Percentiles rank a stretch among this genome's conserved stretches.
Conservation (phyloP, 2,329 filamentous ascomycete genomes). For the Pseudocercospora vitis region DNA sequence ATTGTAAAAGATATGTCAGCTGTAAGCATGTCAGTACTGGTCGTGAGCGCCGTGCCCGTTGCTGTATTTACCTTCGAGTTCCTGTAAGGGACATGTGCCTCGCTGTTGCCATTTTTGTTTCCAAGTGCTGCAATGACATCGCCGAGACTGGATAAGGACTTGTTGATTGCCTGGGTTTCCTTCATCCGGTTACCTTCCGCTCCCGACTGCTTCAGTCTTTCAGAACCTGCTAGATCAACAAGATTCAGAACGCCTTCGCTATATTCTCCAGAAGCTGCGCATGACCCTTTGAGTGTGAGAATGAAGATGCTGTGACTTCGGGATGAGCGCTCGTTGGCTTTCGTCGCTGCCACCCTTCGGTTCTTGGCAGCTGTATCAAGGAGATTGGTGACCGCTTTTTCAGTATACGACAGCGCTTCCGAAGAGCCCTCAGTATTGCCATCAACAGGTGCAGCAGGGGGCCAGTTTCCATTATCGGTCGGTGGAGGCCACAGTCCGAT, state of each 20-base stretch:
- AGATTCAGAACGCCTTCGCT: conserved; percentile 94
- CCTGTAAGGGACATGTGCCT: conserved; percentile 78
- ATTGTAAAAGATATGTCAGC: conserved; percentile 92
- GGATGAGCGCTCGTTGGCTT: conserved; percentile 91
- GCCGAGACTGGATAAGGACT: conserved; percentile 83
- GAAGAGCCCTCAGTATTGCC: conserved; percentile 2
- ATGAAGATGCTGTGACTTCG: conserved; percentile 97
- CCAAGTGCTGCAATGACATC: conserved; percentile 95
- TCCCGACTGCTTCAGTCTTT: conserved; percentile 82
- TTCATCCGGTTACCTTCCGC: conserved; percentile 83
- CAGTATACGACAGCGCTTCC: conserved; percentile 28
- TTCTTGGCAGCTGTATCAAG: conserved; percentile 79
- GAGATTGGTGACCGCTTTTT: conserved; percentile 33
- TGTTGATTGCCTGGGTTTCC: conserved; percentile 98
- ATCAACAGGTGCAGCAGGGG: conserved; percentile 26
- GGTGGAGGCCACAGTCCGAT: conserved; percentile 75
- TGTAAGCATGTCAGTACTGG: conserved; percentile 37
- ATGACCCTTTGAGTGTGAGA: conserved; percentile 66
- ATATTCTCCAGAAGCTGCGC: conserved; percentile 73
- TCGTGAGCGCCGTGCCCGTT: not conserved
- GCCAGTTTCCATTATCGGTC: conserved; percentile 58
- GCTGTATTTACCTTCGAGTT: conserved; percentile 76
- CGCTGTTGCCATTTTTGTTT: conserved; percentile 67
- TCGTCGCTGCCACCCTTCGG: conserved; percentile 91
- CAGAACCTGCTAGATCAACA: conserved; percentile 91